Base-by-base conservation (phyloP, 768 basidiomycete species). In the Trametes meyenii region DNA sequence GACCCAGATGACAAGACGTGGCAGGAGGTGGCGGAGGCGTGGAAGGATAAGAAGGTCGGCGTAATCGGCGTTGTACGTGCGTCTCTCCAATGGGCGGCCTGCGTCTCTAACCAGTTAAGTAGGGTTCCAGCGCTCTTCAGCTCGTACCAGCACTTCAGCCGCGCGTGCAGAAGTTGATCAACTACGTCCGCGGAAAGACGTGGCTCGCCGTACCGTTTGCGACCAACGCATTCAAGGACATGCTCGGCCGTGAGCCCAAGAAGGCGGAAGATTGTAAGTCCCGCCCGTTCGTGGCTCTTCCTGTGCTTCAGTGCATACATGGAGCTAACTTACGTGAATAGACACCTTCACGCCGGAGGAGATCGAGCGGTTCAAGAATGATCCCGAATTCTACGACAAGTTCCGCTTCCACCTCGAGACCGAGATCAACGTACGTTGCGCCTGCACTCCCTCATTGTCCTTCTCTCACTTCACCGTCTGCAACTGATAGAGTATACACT, bases 51-150 rank as follows among this genome's bases (percentile, higher is more conserved):
- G 72, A 75, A 64, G 19, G 81, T 86, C 17, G 85, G 79, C 13
- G 79, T 87, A 6, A 82, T 87, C 50, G 86, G 86, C 36, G 83
- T 84, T 17, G 85, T 85, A 8, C 29, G 29, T 33, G 8, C 29
- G 3, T 33, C 3, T 33, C 29, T 33, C 3, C 3, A 33, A 33
- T 33, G 29, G 29, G 29, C 83, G 82, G 56, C 51, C 29, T 26
- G 60, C 50, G 13, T 6, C 45, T 12, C 19, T n/a, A 3, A n/a
- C 13, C 35, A n/a, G 3, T 7, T 17, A 12, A 6, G 6, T 44
- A 86, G 85, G 85, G 85, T 3, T 86, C 85, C 4, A 85, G 85
- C 24, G 85, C 83, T 6, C 78, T 86, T 38, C 85, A 88, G 62
- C 79, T 85, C 5, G 82, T 86, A 0, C 79, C 86, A 0, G 79